phyloP scores from a whole-genome alignment of 352 stramenopile genomes.

The Pythium guiyangense region DNA sequence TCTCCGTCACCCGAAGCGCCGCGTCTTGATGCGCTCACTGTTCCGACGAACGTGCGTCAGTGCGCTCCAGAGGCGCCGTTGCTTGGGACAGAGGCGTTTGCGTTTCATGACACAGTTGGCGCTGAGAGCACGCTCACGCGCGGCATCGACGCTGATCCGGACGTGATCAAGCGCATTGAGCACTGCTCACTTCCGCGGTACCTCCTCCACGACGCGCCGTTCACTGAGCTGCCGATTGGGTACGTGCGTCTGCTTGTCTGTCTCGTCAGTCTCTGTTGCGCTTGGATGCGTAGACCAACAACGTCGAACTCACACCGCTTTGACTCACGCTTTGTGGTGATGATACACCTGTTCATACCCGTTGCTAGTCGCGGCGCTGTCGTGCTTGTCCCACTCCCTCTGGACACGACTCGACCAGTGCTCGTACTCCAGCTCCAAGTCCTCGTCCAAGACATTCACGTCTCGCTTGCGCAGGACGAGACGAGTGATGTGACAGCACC shows the following conservation, averaged over 20 bases:
- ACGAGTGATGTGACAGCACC: conserved; percentile 30
- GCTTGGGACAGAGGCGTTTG: conserved; percentile 17
- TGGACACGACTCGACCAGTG: conserved; percentile 6
- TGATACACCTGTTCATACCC: neutral
- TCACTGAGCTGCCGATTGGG: conserved; percentile 40
- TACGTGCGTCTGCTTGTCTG: conserved; percentile 22
- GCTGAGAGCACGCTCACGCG: conserved; percentile 27
- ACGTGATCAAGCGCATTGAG: conserved; percentile 44
- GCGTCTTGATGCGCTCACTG: conserved; percentile 10
- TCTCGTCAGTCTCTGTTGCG: neutral
- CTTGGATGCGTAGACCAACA: neutral
- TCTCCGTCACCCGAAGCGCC: neutral
- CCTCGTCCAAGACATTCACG: conserved; percentile 34
- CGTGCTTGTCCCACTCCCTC: conserved; percentile 6
- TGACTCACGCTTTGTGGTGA: neutral
- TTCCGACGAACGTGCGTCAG: conserved; percentile 51
- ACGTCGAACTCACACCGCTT: too few species aligned
- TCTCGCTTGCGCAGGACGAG: conserved; percentile 23
- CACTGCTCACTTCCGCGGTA: conserved; percentile 51
- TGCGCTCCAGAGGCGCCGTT: conserved; percentile 41
- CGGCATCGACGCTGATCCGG: conserved; percentile 25
- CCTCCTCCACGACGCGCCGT: conserved; percentile 26
- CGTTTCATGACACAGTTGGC: conserved; percentile 6
- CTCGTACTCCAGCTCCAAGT: conserved; percentile 29
- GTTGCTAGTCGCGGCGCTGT: conserved; percentile 12